Base-by-base conservation (phyloP, 2,329 filamentous ascomycete species). In the Amauroascus verrucosus region DNA sequence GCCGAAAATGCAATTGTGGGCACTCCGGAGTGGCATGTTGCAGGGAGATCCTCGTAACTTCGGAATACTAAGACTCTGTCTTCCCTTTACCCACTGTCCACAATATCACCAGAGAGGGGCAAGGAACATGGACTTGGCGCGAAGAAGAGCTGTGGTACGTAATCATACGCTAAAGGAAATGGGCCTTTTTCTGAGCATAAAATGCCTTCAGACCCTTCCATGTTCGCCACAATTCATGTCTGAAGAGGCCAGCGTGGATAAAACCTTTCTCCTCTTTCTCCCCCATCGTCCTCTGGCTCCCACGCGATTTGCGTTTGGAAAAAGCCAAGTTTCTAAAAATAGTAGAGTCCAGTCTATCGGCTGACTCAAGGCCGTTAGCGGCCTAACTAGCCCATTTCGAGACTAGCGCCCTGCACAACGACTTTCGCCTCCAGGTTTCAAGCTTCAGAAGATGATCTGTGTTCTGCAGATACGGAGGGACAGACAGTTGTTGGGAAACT, bases 1-100 rank as follows among this genome's bases (percentile, higher is more conserved):
- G 47, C 47, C 46, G 46, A 47, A 38, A 40, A 50, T 32, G 37
- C 16, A 32, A 48, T 35, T 33, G 46, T 48, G 46, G 46, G 28
- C 30, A 48, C 22, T 43, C 35, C 16, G 24, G 26, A 41, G 16
- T 41, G 48, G 37, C 37, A 50, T 30, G 16, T 16, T 41, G 28
- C 48, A 50, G 35, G 48, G 48, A 33, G 24, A 50, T 22, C 48
- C 48, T 50, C 18, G 48, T 43, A 41, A n/a, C 47, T 49, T 40
- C 13, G 8, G n/a, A 26, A 16, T 32, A 47, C 28, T 18, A 16
- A 47, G 26, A 45, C 26, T 22, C 37, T 37, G 6, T 37, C 9
- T 48, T 6, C 18, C 32, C 26, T 9, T 9, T 9, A 4, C 28
- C 35, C 13, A 22, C 30, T 37, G 46, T 26, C 32, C 32, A 40